Evolutionary conservation across 495 filamentous ascomycete genomes (phyloP).

Genomic region (Gamarada debralockiae): DNA sequence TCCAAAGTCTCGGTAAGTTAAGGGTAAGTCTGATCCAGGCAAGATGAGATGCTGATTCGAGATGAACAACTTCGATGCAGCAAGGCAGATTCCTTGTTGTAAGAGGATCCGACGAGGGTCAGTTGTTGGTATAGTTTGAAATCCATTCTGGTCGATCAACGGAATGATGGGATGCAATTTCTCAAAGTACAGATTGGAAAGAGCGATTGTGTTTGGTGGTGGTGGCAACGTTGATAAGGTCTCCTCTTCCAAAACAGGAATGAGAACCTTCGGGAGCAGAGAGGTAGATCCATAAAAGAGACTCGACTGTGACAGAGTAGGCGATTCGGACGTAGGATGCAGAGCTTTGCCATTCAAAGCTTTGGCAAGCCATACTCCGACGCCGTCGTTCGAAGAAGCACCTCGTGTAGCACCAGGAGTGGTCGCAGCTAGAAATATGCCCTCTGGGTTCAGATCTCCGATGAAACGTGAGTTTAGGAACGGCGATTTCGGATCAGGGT

Average conservation of each 20-base stretch:
- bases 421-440: conserved; percentile 42
- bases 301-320: conserved; percentile 2
- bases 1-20: conserved; percentile 25
- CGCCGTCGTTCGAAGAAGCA: conserved; percentile 23
- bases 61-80: conserved; percentile 43
- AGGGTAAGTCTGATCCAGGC: conserved; percentile 25
- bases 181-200: conserved; percentile 39
- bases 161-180: conserved; percentile 48
- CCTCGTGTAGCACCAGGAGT: conserved; percentile 32
- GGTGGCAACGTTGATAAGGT: too few relatives aligned
- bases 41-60: conserved; percentile 31
- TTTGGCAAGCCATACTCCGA: conserved; percentile 19
- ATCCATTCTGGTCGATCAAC: conserved; percentile 32
- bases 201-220: conserved; percentile 25
- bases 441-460: conserved; percentile 51
- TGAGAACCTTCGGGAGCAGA: too few relatives aligned
- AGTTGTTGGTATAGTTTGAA: conserved; percentile 13
- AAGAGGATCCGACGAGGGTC: conserved; percentile 31
- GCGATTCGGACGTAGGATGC: neutral
- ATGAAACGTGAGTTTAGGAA: too few relatives aligned
- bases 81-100: conserved; percentile 44
- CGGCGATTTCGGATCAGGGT: too few relatives aligned
- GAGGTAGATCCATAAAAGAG: conserved; percentile 10
- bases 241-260: too few relatives aligned
- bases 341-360: conserved; percentile 1